Evolutionary conservation across 2,329 filamentous ascomycete genomes (phyloP).

Genomic region (Colletotrichum musicola): DNA sequence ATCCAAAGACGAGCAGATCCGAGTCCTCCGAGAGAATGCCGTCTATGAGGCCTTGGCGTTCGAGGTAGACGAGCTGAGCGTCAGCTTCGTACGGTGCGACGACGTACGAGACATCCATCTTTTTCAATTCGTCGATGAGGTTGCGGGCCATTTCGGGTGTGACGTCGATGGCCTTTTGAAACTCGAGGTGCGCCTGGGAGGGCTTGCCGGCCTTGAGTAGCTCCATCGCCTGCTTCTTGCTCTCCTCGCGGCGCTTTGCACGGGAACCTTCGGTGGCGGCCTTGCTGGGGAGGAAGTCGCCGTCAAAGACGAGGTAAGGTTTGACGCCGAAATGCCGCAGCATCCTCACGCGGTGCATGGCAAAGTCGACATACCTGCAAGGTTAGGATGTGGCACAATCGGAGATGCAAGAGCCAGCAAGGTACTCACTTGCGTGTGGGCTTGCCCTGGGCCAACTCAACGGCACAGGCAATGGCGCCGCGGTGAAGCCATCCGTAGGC

Average conservation of each 20-base stretch:
- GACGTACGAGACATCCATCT: slow-evolving; percentile 82
- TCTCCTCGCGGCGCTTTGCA: slow-evolving; percentile 80
- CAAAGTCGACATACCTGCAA: slow-evolving; percentile 86
- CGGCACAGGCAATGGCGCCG: slow-evolving; percentile 88
- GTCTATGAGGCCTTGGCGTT: slow-evolving; percentile 83
- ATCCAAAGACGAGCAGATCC: slow-evolving; percentile 94
- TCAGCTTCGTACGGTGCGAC: slow-evolving; percentile 98
- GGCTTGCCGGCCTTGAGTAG: slow-evolving; percentile 85
- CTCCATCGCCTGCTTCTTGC: slow-evolving; percentile 80
- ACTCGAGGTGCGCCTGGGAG: slow-evolving; percentile 83
- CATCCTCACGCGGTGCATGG: slow-evolving; percentile 93
- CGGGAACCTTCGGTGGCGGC: slow-evolving; percentile 85
- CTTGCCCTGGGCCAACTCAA: slow-evolving; percentile 89
- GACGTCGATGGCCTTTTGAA: slow-evolving; percentile 96
- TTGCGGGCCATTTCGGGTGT: slow-evolving; percentile 95
- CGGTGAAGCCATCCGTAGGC: slow-evolving; percentile 99
- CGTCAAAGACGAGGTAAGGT: slow-evolving; percentile 97
- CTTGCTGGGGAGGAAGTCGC: slow-evolving; percentile 95
- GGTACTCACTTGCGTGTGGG: slow-evolving; percentile 83
- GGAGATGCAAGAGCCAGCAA: background rate
- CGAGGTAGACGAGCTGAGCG: slow-evolving; percentile 94
- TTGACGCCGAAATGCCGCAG: slow-evolving; percentile 91
- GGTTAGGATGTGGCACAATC: slow-evolving; percentile 24
- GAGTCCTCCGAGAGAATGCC: slow-evolving; percentile 97
- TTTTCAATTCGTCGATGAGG: slow-evolving; percentile 92